These are phyloP conservation scores for Ustilago esculenta DNA, from an alignment of 1,284 basidiomycete species.

Conservation along the genomic window DNA sequence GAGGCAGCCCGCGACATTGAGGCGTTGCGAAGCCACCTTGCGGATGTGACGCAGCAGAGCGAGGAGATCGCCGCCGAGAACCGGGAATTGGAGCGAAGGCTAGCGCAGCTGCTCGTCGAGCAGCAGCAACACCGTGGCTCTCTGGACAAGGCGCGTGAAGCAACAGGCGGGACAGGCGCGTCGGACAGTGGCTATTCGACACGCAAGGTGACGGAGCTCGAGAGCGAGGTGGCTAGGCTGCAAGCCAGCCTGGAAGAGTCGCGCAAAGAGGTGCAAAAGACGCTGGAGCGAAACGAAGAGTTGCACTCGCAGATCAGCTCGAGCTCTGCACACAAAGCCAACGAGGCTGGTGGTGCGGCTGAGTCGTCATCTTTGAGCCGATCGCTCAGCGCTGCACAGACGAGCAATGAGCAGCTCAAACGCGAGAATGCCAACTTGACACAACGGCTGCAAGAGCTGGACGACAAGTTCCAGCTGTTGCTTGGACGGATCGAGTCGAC, in stretches of 20 bases:
- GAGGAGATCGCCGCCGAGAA: constrained; percentile 59
- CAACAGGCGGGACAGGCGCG: too few species aligned
- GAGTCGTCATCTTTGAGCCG: constrained; percentile 19
- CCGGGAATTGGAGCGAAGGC: constrained; percentile 55
- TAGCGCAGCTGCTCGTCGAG: constrained; percentile 49
- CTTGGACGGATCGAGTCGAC: constrained; percentile 53
- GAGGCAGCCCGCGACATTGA: constrained; percentile 59
- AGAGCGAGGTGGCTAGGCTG: constrained; percentile 45
- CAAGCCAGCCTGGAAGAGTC: constrained; percentile 41
- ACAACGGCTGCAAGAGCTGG: constrained; percentile 52
- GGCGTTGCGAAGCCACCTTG: constrained; percentile 53
- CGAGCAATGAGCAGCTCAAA: constrained; percentile 53
- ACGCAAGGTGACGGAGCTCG: constrained; percentile 47
- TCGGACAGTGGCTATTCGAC: constrained; percentile 22
- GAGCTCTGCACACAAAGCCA: neutral
- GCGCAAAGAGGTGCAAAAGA: constrained; percentile 49
- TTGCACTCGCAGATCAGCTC: constrained; percentile 39
- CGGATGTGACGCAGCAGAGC: constrained; percentile 54
- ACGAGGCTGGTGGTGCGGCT: constrained; percentile 6
- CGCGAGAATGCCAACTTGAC: constrained; percentile 51
- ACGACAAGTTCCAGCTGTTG: constrained; percentile 58
- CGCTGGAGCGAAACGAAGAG: constrained; percentile 51
- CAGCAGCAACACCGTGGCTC: constrained; percentile 54
- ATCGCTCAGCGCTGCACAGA: constrained; percentile 33
- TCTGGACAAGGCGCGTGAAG: constrained; percentile 32